Base-by-base conservation (phyloP, 2,329 filamentous ascomycete species). In the Akanthomyces uredinophilus region DNA sequence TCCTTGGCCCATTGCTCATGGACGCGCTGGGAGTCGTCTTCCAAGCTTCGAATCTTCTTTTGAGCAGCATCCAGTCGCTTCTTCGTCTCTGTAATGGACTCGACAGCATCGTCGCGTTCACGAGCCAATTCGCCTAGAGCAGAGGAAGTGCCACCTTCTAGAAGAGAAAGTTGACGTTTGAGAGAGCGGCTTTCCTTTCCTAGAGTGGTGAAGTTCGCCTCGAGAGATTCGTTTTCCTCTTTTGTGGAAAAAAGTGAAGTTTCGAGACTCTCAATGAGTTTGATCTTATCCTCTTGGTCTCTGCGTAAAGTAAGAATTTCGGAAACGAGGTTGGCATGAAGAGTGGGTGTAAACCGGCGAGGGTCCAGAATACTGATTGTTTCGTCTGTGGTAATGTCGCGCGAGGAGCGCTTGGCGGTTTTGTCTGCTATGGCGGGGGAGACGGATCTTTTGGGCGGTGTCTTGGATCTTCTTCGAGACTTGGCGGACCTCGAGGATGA, bases 241-340 rank as follows among this genome's bases (percentile, higher is more conserved):
- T 87, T 87, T 1, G 87, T 82, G 1, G 83, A 78, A 65, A 96
- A 87, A 39, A 99, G 78, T 29, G 83, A 87, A 1, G 82, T 79
- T 75, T 99, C 95, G 18, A 99, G 80, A 59, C 84, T 87, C 71
- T 97, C 93, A 60, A 99, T 96, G 59, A 92, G 83, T 68, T 87
- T 91, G 50, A 88, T 84, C 75, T 96, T 97, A 47, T 90, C 91
- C 71, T 99, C 95, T 65, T 98, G 86, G 66, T 99, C 95, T 63
- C 95, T 84, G 24, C 93, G 87, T 55, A 99, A 78, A 2, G 87
- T 86, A 44, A 99, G 79, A 65, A 99, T 99, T 74, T 99, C 95
- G 0, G 94, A 94, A 1, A 99, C 94, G 7, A 99, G 79, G 55
- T 91, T 97, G 10, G 95, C 95, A 73, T 98, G 95, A 13, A 99